phyloP scores from a whole-genome alignment of 768 basidiomycete species.

The Lentinula raphanica region DNA sequence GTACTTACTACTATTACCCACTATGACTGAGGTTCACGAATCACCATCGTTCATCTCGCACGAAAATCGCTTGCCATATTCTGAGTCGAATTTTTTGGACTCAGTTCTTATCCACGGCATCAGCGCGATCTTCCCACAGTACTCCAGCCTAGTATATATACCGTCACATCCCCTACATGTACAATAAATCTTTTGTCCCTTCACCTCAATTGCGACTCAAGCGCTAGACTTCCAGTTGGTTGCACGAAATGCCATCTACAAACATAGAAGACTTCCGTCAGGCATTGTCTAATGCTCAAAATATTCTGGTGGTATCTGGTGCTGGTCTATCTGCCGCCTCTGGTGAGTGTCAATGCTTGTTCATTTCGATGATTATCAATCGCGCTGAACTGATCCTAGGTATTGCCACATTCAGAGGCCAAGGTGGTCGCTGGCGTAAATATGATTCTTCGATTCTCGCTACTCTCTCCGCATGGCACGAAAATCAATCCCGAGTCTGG shows the following conservation, averaged over 20 bases:
- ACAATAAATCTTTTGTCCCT: too few relatives aligned
- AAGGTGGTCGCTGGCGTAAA: conserved; percentile 15
- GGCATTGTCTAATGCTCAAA: conserved; percentile 21
- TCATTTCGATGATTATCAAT: not conserved
- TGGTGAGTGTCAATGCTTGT: conserved; percentile 26
- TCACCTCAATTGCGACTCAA: too few relatives aligned
- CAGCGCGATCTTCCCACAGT: too few relatives aligned
- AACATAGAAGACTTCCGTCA: conserved; percentile 15
- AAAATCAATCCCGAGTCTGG: conserved; percentile 14
- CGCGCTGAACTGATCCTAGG: not conserved
- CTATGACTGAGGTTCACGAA: too few relatives aligned
- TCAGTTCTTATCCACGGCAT: too few relatives aligned
- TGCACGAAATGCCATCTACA: conserved; percentile 11
- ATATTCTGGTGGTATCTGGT: conserved; percentile 41
- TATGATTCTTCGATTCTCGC: conserved; percentile 11
- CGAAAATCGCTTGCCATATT: too few relatives aligned
- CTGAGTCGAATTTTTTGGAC: too few relatives aligned
- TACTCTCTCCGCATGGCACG: conserved; percentile 10
- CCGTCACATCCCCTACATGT: too few relatives aligned
- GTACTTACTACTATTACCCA: too few relatives aligned
- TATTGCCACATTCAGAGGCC: conserved; percentile 15
- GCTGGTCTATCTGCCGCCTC: conserved; percentile 66
- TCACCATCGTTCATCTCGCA: too few relatives aligned
- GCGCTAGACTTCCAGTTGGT: not conserved
- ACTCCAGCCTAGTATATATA: too few relatives aligned